Evolutionary conservation across 768 basidiomycete species (phyloP), one percentile per base, ranked within the genome.

Genomic region (Leccinum broughii): DNA sequence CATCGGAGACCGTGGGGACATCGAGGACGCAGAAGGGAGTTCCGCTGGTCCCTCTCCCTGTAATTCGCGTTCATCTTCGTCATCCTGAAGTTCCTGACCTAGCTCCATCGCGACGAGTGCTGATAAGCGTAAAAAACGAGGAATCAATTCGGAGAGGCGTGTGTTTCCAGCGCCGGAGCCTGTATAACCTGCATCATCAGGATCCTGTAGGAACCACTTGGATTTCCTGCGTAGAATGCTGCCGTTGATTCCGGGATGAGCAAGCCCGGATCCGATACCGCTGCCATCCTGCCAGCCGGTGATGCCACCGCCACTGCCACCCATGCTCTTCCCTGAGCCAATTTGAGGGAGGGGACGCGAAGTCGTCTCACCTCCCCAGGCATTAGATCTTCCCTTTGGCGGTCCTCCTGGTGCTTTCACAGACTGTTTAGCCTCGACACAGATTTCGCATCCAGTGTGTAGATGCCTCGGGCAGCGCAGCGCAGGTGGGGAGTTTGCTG

Each of bases 41-140:
- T 58, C 54, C 9, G 62, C 68, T 58, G 64, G 67, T 68, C 71
- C 63, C 58, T 64, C 66, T 54, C 64, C 65, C 64, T 68, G 67
- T 66, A 68, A 60, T 51, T 75, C 75, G 37, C 69, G 64, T 54
- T 73, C 67, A 75, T 84, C 75, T 70, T 83, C 74, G 0, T 83
- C 85, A 39, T 86, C 81, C 60, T 81, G 77, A 20, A 84, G 83
- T 73, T 93, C 91, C 51, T 85, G 78, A 17, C 88, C 90, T 26
- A 93, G 78, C 72, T 93, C 92, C 61, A 82, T 84, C 51, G 90
- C 89, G 8, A 92, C 86, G 52, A 92, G 77, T 32, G 92, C 92
- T 15, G 88, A 90, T 30, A 95, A 77, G 55, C 87, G 81, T 60
- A 95, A 74, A 67, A 93, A 95, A 32, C 88, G 78, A 32, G 85